phyloP scores from a whole-genome alignment of 495 filamentous ascomycete species.

The Oidiodendron maius region DNA sequence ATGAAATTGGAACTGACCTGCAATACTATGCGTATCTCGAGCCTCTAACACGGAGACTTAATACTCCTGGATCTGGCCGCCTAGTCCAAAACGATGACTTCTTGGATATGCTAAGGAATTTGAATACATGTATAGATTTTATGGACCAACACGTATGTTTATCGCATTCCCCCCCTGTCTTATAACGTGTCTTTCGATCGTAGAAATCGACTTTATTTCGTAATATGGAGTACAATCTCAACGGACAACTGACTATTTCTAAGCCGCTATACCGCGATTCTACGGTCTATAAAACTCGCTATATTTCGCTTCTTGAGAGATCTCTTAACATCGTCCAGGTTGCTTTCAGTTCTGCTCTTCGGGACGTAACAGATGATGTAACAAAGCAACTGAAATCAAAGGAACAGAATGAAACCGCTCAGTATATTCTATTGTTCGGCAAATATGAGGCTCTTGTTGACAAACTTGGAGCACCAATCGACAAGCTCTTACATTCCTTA shows the following conservation, averaged over 20 bases:
- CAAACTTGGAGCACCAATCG: slow-evolving; percentile 59
- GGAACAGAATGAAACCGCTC: slow-evolving; percentile 69
- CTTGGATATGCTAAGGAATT: slow-evolving; percentile 72
- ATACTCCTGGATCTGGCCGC: slow-evolving; percentile 83
- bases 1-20: slow-evolving; percentile 76
- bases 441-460: slow-evolving; percentile 68
- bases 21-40: slow-evolving; percentile 91
- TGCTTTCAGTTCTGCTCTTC: slow-evolving; percentile 33
- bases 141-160: slow-evolving; percentile 73
- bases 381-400: slow-evolving; percentile 63
- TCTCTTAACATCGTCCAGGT: slow-evolving; percentile 48
- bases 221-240: too few relatives aligned
- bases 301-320: slow-evolving; percentile 68
- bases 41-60: slow-evolving; percentile 79
- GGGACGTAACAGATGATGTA: slow-evolving; percentile 65
- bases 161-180: slow-evolving; percentile 12
- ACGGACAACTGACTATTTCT: slow-evolving; percentile 9
- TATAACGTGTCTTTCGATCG: too few relatives aligned
- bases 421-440: slow-evolving; percentile 71
- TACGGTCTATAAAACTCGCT: slow-evolving; percentile 81
- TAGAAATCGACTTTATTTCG: too few relatives aligned
- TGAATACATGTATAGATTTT: slow-evolving; percentile 86
- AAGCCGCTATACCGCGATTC: slow-evolving; percentile 81
- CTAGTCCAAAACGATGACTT: slow-evolving; percentile 77
- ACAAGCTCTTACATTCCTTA: slow-evolving; percentile 54